Base-by-base conservation (phyloP, 2,329 filamentous ascomycete species). In the Fusarium pilosicola region DNA sequence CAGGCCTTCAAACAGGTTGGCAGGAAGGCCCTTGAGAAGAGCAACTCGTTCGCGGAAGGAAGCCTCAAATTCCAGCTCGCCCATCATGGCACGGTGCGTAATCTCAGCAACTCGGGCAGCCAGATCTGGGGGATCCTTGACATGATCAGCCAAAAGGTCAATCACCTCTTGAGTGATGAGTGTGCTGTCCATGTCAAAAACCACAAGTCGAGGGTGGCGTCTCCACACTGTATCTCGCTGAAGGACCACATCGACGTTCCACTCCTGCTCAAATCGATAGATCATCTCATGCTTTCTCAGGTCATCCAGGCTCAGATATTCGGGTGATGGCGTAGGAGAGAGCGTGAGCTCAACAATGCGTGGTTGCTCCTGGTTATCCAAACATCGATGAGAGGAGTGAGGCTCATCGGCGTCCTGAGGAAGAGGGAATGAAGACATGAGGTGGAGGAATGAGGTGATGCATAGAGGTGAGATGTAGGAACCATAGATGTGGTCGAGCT, bases 101-200 rank as follows among this genome's bases (percentile, higher is more conserved):
- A 99, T 98, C 77, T 92, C 90, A 15, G 94, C 93, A 44, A 99
- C 96, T 77, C 93, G 86, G 60, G 91, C 91, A 76, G 94, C 91
- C n/a, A 97, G 88, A 59, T 94, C 94, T 5, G 89, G 83, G 79
- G 88, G 85, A 83, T 93, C 85, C 54, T 84, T 86, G 77, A 97
- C 90, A 42, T 93, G 93, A 61, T 93, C 91, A 8, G 96, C 96
- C 64, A 99, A 92, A 78, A 98, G 91, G 82, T 99, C 96, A 80
- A 99, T 98, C 69, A 98, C 95, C 85, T 99, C 96, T 82, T 99
- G 95, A 61, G 96, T 93, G 81, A 99, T 98, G 68, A 99, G 88
- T 0, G 96, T 99, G 82, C 93, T 96, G 85, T 99, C 96, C 96
- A 99, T 99, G 82, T 99, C 96, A 79, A 99, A 99, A 38, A 98